Percentiles rank a stretch among this genome's conserved stretches.
Evolutionary conservation across 192 early-diverging fungal genomes (phyloP).

Genomic region (Umbelopsis isabellina): DNA sequence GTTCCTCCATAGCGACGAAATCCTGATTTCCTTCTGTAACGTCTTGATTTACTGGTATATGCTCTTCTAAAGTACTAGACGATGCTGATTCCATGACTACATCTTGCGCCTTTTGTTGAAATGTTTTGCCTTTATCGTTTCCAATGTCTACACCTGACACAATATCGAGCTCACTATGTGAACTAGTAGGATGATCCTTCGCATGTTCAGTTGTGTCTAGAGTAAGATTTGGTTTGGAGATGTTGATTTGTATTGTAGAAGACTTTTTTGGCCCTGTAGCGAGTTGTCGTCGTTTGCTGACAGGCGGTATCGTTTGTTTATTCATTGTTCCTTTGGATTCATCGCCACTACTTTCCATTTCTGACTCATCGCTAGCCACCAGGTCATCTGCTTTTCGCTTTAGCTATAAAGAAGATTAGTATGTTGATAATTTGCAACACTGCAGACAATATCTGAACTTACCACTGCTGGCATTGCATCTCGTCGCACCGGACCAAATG

Average conservation of each 20-base stretch:
- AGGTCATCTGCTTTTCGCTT: slow-evolving; percentile 50
- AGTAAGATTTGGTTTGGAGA: neutral
- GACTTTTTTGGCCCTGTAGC: slow-evolving; percentile 26
- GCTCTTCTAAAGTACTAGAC: neutral
- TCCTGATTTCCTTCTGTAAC: neutral
- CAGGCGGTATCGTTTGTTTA: neutral
- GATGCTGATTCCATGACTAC: neutral
- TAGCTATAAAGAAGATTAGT: neutral
- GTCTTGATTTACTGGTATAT: neutral
- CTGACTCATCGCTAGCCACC: slow-evolving; percentile 53
- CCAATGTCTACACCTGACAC: neutral
- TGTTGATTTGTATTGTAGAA: slow-evolving; percentile 12
- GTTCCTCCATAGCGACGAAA: slow-evolving; percentile 24
- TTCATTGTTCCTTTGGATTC: slow-evolving; percentile 6
- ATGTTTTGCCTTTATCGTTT: neutral
- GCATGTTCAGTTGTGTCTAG: neutral
- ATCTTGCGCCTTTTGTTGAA: neutral
- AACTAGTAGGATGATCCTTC: neutral
- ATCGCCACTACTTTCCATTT: slow-evolving; percentile 42
- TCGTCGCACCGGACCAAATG: slow-evolving; percentile 37
- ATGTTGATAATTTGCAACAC: neutral
- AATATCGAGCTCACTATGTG: neutral
- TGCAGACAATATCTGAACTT: neutral
- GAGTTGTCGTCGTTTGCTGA: slow-evolving; percentile 5
- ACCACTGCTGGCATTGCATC: slow-evolving; percentile 23